Evolutionary conservation across 192 early-diverging fungal genomes (phyloP), one percentile per base, ranked within the genome.

Genomic region (Chytriomyces confervae): DNA sequence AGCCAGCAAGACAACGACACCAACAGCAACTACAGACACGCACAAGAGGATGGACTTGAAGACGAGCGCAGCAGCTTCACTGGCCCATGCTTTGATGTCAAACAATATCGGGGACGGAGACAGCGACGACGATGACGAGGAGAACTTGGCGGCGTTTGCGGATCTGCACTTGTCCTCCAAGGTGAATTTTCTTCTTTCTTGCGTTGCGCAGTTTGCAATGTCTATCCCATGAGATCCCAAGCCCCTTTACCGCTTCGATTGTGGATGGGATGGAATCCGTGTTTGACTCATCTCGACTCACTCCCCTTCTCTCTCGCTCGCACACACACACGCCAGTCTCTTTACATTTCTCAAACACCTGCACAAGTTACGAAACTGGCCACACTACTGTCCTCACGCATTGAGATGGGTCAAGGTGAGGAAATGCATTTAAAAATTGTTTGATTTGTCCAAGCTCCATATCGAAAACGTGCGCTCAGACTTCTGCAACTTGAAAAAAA

Each of bases 111-210:
- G 13, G 13, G 11, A 11, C 13, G 13, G n/a, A 11, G 53, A 11
- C 53, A 11, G 11, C 53, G 53, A 11, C 13, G 69, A 70, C 50
- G 69, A 70, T 29, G 50, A 49, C 24, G 48, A 57, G 20, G 10
- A 23, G 2, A 29, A 20, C 36, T 20, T 70, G 50, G 10, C 24
- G 13, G 13, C 18, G 50, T 70, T 70, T 57, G 69, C 69, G 1
- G 69, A 70, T 27, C 23, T 50, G 50, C 69, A 70, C n/a, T 36
- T 70, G 13, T 70, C 69, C 23, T 13, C 49, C n/a, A 70, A 70
- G 69, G 69, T 70, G 27, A 7, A 53, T 10, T 27, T 11, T 1
- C 9, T 10, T 11, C 27, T 10, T 64, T 23, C 27, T 20, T 57
- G n/a, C n/a, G 53, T 11, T 57, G 53, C 29, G 53, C n/a, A 57